These are phyloP conservation scores for Yamagishiella unicocca DNA, from an alignment of 139 green algal species.

Conservation along the genomic window DNA sequence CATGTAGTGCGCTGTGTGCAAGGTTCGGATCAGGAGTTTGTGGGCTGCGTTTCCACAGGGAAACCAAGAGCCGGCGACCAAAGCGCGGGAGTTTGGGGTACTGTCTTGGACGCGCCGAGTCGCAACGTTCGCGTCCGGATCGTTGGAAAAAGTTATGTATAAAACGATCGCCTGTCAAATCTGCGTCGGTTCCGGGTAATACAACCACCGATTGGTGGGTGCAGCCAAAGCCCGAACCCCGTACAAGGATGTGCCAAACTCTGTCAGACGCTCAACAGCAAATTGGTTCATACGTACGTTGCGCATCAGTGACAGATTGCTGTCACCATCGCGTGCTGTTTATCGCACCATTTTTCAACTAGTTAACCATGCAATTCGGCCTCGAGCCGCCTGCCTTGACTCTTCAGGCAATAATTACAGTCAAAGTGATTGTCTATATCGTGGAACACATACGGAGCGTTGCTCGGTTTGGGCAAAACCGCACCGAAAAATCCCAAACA, in stretches of 20 bases:
- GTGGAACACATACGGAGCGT: too few relatives aligned
- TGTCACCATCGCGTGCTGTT: too few relatives aligned
- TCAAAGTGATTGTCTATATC: too few relatives aligned
- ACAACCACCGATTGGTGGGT: too few relatives aligned
- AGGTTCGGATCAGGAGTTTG: not conserved
- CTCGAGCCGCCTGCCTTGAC: too few relatives aligned
- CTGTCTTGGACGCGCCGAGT: conserved; percentile 9
- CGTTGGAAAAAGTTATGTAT: not conserved
- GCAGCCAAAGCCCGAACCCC: too few relatives aligned
- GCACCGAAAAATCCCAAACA: too few relatives aligned
- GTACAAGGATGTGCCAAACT: not conserved
- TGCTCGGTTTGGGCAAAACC: too few relatives aligned
- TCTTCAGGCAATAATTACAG: too few relatives aligned
- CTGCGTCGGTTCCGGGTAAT: too few relatives aligned
- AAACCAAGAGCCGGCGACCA: not conserved
- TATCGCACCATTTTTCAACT: too few relatives aligned
- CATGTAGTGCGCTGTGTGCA: not conserved
- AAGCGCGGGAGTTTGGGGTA: not conserved
- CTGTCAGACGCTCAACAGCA: not conserved
- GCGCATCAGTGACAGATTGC: not conserved
- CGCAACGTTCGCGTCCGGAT: not conserved
- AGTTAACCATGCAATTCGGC: too few relatives aligned
- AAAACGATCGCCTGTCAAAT: not conserved
- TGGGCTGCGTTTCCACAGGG: not conserved
- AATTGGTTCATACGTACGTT: not conserved